Evolutionary conservation across 768 basidiomycete species (phyloP).

Genomic region (Suillus cothurnatus): DNA sequence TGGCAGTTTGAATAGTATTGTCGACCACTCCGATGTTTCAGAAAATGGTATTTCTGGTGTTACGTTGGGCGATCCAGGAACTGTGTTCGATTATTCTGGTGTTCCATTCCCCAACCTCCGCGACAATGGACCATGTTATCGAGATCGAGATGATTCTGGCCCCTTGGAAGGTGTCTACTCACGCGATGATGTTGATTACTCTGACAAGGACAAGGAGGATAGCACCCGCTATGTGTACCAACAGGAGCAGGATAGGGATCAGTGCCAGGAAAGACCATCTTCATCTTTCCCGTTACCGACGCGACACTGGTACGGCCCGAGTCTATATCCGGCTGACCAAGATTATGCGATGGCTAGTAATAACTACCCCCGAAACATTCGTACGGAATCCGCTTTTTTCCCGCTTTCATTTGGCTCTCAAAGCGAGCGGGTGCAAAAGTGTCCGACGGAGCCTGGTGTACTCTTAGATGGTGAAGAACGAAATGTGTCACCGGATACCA

Average conservation of each 20-base stretch:
- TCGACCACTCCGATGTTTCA: background rate
- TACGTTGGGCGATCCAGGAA: slow-evolving; percentile 19
- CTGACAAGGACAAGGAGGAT: slow-evolving; percentile 19
- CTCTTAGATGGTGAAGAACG: background rate
- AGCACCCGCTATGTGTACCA: too few species aligned
- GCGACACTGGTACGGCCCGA: background rate
- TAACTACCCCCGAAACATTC: background rate
- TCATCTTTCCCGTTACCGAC: background rate
- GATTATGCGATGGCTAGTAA: background rate
- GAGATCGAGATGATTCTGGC: background rate
- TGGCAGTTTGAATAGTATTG: background rate
- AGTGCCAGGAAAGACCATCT: background rate
- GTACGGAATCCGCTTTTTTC: background rate
- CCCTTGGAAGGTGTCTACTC: slow-evolving; percentile 4
- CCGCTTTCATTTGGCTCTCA: background rate
- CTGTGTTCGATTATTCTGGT: slow-evolving; percentile 26
- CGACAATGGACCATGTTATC: background rate
- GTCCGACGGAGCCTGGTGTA: background rate
- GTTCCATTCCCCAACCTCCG: slow-evolving; percentile 15
- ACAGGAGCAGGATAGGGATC: background rate
- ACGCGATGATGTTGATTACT: background rate
- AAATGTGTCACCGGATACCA: background rate
- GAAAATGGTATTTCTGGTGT: background rate
- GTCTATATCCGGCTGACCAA: background rate
- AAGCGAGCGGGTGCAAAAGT: background rate